Evolutionary conservation across 768 basidiomycete genomes (phyloP), one percentile per base, ranked within the genome.

Genomic region (Zangia roseola): DNA sequence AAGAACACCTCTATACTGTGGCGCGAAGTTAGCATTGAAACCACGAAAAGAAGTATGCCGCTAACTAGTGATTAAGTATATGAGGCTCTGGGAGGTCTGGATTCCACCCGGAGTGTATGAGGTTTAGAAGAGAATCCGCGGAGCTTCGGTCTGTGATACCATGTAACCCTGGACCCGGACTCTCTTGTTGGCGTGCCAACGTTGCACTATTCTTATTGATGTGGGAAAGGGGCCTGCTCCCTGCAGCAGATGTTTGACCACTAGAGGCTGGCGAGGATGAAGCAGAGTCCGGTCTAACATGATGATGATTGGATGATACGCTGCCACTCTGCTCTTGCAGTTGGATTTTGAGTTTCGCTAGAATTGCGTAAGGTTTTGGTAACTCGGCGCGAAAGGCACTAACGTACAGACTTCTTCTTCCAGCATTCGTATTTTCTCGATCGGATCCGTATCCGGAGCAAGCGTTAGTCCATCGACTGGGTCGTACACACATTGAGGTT

Each of bases 1-100:
- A 95, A 97, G 70, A 93, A 97, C 10, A 88, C 74, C 30, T 93
- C 89, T 61, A 95, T 81, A 53, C 90, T 93, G 57, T 13, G 52
- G 41, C 25, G 16, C 10, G 4, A 42, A 30, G 28, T 69, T 38
- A 68, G 52, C 28, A 26, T 12, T 5, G 10, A 33, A 35, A 24
- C 3, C 19, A 38, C 50, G 51, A 26, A 58, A 55, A 53, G 28
- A 43, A 40, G 6, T 44, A 38, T 19, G 44, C 44, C n/a, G 73
- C 84, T 49, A 56, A 91, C 89, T 88, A 88, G 67, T 89, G 88
- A 56, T 83, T 79, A 25, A 92, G 73, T 14, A 81, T 75, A 19
- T 78, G 68, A 21, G 86, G 90, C 55, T 89, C 84, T 36, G 90
- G 90, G 12, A 93, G 74, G 59, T 93, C 90, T 23, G 88, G 79